These are phyloP conservation scores for Salix dunnii DNA, from an alignment of 345 rosid species.

Conservation along the genomic window DNA sequence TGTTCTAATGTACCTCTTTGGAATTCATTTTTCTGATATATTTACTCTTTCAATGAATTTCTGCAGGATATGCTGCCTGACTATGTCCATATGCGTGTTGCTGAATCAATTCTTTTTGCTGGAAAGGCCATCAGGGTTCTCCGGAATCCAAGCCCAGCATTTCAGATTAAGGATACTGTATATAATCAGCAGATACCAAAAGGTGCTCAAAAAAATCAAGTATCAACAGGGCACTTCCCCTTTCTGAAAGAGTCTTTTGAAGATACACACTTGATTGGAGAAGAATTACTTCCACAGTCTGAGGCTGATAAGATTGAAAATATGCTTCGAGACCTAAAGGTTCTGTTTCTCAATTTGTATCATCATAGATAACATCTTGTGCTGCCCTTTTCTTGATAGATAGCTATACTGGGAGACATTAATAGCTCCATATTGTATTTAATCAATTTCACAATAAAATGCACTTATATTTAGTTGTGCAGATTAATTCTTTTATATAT, in stretches of 20 bases:
- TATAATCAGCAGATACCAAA: conserved; percentile 47
- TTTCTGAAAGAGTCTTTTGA: conserved; percentile 49
- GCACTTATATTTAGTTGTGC: neutral
- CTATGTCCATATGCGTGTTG: conserved; percentile 81
- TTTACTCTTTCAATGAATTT: conserved; percentile 19
- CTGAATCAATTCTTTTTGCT: conserved; percentile 90
- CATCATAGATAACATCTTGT: neutral
- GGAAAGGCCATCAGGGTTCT: conserved; percentile 97
- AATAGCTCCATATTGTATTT: neutral
- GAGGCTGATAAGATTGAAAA: conserved; percentile 95
- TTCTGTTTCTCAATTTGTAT: conserved; percentile 17
- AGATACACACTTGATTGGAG: conserved; percentile 52
- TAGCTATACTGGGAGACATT: neutral
- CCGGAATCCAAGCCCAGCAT: conserved; percentile 77
- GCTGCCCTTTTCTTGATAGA: conserved; percentile 1
- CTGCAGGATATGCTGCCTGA: conserved; percentile 96
- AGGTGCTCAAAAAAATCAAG: conserved; percentile 54
- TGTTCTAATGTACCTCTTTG: neutral
- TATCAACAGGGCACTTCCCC: conserved; percentile 46
- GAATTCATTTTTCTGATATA: conserved; percentile 7
- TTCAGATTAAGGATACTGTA: conserved; percentile 55
- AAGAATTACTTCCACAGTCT: conserved; percentile 83
- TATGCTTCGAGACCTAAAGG: conserved; percentile 88
- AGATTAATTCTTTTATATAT: neutral
- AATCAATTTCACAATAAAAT: neutral